Conservation (phyloP, 257 asterid genomes). For the Penstemon davidsonii region DNA sequence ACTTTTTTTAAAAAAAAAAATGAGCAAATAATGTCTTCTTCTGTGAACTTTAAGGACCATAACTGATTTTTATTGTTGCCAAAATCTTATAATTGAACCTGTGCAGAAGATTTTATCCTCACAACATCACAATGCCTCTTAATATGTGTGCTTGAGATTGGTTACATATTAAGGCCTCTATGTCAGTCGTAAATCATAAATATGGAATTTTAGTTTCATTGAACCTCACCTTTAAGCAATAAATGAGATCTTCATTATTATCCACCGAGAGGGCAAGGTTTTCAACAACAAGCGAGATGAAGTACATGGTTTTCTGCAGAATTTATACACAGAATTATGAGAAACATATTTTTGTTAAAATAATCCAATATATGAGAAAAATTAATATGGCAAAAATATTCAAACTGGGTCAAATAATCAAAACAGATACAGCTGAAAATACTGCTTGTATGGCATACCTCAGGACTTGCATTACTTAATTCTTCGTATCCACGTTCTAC, state of each 20-base stretch:
- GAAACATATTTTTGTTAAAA: conserved; percentile 1
- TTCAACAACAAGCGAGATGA: conserved; percentile 87
- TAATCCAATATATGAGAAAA: no score
- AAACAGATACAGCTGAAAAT: no score
- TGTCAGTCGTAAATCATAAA: conserved; percentile 12
- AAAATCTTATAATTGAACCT: no score
- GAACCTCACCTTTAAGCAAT: conserved; percentile 83
- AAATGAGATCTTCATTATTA: conserved; percentile 83
- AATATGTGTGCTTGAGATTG: neutral
- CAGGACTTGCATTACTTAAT: conserved; percentile 73
- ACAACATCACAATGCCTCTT: no score
- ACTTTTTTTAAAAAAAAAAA: neutral
- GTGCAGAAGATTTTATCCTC: no score
- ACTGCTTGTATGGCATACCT: conserved; percentile 45
- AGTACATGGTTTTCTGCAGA: conserved; percentile 85
- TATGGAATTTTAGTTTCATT: conserved; percentile 8
- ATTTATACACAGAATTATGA: conserved; percentile 26
- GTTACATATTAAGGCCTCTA: conserved; percentile 14
- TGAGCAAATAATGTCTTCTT: no score
- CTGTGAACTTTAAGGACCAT: neutral
- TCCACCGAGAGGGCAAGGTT: conserved; percentile 85
- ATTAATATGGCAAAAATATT: no score
- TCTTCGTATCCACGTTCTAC: conserved; percentile 95
- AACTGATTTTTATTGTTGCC: neutral
- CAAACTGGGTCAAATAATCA: no score